Conservation (phyloP, 1,284 basidiomycete species). For the Rhodotorula sp. region DNA sequence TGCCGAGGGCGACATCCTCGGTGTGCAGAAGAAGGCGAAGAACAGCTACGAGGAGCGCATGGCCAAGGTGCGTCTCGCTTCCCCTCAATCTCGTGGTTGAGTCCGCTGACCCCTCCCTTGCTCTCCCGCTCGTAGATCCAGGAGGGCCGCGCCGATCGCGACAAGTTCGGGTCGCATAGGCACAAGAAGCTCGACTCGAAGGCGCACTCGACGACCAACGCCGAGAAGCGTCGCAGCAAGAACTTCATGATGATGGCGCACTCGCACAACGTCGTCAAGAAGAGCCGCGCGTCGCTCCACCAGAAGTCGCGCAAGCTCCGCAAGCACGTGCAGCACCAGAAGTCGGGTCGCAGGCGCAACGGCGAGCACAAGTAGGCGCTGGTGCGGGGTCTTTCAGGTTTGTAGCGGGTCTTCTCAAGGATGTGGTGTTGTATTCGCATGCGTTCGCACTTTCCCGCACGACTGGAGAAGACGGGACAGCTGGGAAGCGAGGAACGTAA, state of each 20-base stretch:
- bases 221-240: slow-evolving; percentile 67
- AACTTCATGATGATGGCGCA: slow-evolving; percentile 39
- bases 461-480: neutral
- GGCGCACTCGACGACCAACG: slow-evolving; percentile 53
- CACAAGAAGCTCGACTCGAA: slow-evolving; percentile 46
- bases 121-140: slow-evolving; percentile 63
- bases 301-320: slow-evolving; percentile 38
- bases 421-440: neutral
- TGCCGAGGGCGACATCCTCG: slow-evolving; percentile 88
- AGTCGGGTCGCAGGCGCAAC: slow-evolving; percentile 16
- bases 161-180: slow-evolving; percentile 80
- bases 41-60: slow-evolving; percentile 93
- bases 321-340: slow-evolving; percentile 22
- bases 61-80: slow-evolving; percentile 53
- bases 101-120: neutral
- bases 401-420: neutral
- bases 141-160: slow-evolving; percentile 90
- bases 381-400: neutral
- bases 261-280: slow-evolving; percentile 23
- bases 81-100: neutral
- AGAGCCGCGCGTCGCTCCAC: slow-evolving; percentile 33
- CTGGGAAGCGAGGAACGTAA: neutral
- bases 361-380: slow-evolving; percentile 11
- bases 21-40: slow-evolving; percentile 91
- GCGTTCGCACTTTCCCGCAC: no score